Evolutionary conservation across 176 grass and related monocot genomes (phyloP).

Genomic region (Aegilops speltoides): DNA sequence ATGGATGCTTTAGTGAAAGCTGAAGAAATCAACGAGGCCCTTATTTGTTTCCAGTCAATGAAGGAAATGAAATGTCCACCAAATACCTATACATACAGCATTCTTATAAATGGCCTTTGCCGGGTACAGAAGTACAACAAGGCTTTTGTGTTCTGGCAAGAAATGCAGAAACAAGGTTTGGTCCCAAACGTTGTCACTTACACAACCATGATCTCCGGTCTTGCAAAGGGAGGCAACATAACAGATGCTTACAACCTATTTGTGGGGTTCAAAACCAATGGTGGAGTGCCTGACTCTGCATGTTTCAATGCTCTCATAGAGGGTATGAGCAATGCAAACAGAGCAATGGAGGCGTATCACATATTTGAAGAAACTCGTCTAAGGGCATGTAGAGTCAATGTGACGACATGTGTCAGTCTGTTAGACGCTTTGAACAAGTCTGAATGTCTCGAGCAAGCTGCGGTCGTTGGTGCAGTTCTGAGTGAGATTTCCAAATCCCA

Average conservation of each 20-base stretch:
- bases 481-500: conserved; percentile 97
- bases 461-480: conserved; percentile 90
- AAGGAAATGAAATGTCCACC: conserved; percentile 88
- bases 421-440: conserved; percentile 84
- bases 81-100: conserved; percentile 85
- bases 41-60: conserved; percentile 92
- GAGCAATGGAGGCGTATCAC: conserved; percentile 71
- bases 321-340: conserved; percentile 93
- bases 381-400: conserved; percentile 75
- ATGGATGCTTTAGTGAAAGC: conserved; percentile 93
- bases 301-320: conserved; percentile 94
- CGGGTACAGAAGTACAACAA: conserved; percentile 92
- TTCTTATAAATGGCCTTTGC: conserved; percentile 88
- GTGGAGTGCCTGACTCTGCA: conserved; percentile 69
- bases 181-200: conserved; percentile 80
- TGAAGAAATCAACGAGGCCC: conserved; percentile 91
- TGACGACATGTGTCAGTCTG: conserved; percentile 82
- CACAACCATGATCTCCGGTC: conserved; percentile 90
- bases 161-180: conserved; percentile 88
- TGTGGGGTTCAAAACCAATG: conserved; percentile 81
- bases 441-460: conserved; percentile 85
- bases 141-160: conserved; percentile 96
- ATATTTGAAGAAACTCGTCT: conserved; percentile 84
- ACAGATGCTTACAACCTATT: conserved; percentile 72
- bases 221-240: conserved; percentile 88